Evolutionary conservation across 2,329 filamentous ascomycete genomes (phyloP).

Genomic region (Colletotrichum horii): DNA sequence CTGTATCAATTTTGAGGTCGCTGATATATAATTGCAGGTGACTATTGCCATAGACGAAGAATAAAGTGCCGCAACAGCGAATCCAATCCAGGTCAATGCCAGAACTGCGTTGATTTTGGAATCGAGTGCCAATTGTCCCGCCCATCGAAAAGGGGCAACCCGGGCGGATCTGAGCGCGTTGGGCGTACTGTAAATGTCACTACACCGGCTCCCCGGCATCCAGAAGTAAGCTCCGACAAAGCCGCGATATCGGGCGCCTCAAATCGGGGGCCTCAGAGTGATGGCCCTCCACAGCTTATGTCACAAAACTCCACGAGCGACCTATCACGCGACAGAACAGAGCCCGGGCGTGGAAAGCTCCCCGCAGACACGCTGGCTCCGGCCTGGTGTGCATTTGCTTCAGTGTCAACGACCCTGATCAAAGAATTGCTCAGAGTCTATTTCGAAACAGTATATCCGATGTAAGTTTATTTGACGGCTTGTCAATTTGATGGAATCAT

Average conservation of each 20-base stretch:
- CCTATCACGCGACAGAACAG: neutral
- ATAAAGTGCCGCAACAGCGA: neutral
- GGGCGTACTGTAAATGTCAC: neutral
- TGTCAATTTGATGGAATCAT: neutral
- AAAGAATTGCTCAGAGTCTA: neutral
- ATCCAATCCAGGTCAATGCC: neutral
- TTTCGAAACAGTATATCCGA: neutral
- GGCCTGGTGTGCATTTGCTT: neutral
- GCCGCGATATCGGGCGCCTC: rapidly evolving
- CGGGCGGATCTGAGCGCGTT: neutral
- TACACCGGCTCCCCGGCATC: no score
- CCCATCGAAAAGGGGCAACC: neutral
- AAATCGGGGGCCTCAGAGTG: rapidly evolving
- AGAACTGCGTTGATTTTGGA: neutral
- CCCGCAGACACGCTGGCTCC: neutral
- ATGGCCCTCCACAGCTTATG: neutral
- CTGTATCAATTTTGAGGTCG: neutral
- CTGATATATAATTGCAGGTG: neutral
- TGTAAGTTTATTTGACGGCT: rapidly evolving
- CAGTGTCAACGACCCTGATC: neutral
- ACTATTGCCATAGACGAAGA: neutral
- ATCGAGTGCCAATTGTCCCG: neutral
- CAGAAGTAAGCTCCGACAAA: neutral
- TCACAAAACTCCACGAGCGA: no score
- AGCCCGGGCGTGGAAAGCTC: rapidly evolving